Evolutionary conservation across 257 asterid species (phyloP), one percentile per base, ranked within the genome.

Genomic region (Gentiana straminea): DNA sequence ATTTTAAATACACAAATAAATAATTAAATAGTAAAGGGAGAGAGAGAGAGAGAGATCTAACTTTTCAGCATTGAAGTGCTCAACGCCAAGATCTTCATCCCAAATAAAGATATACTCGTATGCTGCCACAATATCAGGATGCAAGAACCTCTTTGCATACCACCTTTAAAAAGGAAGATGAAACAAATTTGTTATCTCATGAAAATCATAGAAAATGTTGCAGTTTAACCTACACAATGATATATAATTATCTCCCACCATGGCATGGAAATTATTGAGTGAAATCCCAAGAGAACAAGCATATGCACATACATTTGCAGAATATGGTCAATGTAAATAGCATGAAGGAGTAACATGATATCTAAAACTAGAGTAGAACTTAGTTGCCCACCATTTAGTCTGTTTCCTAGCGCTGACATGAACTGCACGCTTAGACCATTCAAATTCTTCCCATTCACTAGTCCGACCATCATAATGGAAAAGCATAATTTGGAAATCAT

Each of bases 41-140:
- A 8, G 12, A 9, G 33, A 44, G 55, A 50, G 56, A 73, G 24
- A n/a, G 9, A 52, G 51, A 51, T 49, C 67, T 68, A 76, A 89
- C 99, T 38, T 89, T 15, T 83, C 94, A 15, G 86, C 89, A 79
- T 89, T 82, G 54, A 92, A 92, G 79, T 89, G 97, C 75, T 89
- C 92, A 34, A 92, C 97, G 65, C 99, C 97, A 77, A 92, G 99
- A 79, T 92, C 99, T 74, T 92, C 99, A 69, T 92, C 99, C 99
- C 99, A 92, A 66, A 92, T 86, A 73, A 88, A 88, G 66, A 92
- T 89, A 71, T 88, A 92, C 6, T 92, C 97, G 77, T 92, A 92
- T 52, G 94, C 96, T 68, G 97, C 95, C 32, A 92, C 86, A 62
- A 92, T 70, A 79, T 86, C 94, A 46, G 99, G 97, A 78, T 92